A percentile compares a stretch with the other conserved stretches of the same genome.
Evolutionary conservation across 164 flowering plant genomes (phyloP).

Genomic region (Houttuynia cordata): DNA sequence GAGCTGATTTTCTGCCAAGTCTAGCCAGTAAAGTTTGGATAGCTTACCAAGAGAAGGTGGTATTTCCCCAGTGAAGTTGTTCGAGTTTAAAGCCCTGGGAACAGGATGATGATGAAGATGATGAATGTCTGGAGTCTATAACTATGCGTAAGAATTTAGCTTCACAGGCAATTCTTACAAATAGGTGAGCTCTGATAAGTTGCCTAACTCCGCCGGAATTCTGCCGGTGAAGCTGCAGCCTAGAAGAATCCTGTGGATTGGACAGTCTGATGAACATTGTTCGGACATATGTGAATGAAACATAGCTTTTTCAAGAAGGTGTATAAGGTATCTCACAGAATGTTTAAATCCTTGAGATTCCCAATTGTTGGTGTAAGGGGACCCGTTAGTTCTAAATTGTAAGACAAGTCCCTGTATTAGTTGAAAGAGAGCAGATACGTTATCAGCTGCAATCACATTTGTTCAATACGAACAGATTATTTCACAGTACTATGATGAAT

Average conservation of each 20-base stretch:
- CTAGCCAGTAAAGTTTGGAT: conserved; percentile 53
- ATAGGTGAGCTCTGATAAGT: conserved; percentile 52
- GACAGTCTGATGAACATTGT: background rate
- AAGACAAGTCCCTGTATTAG: conserved; percentile 66
- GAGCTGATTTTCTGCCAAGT: conserved; percentile 75
- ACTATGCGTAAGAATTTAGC: background rate
- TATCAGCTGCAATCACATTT: no score
- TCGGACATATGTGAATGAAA: background rate
- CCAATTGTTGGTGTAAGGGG: conserved; percentile 52
- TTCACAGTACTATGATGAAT: no score
- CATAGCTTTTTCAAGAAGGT: no score
- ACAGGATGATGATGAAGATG: background rate
- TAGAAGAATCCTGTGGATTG: conserved; percentile 51
- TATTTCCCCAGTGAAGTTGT: conserved; percentile 63
- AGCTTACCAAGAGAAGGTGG: conserved; percentile 77
- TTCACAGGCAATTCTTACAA: conserved; percentile 34
- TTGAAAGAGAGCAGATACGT: no score
- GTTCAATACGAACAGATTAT: no score
- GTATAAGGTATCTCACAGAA: conserved; percentile 40
- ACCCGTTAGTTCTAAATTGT: conserved; percentile 60
- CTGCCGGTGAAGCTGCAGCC: conserved; percentile 73
- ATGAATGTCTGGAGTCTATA: background rate
- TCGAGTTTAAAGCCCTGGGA: conserved; percentile 76
- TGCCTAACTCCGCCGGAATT: conserved; percentile 71
- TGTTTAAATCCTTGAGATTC: conserved; percentile 43